phyloP scores from a whole-genome alignment of 305 asterid species.

The Fraxinus dipetala region DNA sequence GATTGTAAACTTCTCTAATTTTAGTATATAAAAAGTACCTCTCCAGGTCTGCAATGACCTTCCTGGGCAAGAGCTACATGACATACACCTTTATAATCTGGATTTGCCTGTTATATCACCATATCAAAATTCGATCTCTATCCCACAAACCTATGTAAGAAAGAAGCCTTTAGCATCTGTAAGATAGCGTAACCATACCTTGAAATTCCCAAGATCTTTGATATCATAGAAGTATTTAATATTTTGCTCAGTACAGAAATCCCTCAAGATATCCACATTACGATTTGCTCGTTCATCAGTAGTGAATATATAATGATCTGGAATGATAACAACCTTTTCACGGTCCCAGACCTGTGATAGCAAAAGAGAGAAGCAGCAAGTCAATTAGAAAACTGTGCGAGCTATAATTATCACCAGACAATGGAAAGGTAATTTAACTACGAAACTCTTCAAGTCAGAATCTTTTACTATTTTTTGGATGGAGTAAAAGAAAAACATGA shows the following conservation, averaged over 20 bases:
- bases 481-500: neutral
- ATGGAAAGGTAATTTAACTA: neutral
- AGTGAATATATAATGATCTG: conserved; percentile 91
- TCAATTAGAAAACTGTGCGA: neutral
- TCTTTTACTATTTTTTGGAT: neutral
- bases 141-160: neutral
- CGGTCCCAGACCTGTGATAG: conserved; percentile 80
- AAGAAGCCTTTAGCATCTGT: conserved; percentile 18
- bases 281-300: conserved; percentile 90
- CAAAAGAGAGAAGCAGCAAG: conserved; percentile 1
- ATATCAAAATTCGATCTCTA: conserved; percentile 13
- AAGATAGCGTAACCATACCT: conserved; percentile 36
- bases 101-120: conserved; percentile 66
- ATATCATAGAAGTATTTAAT: conserved; percentile 93
- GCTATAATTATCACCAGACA: neutral
- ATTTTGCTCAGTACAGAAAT: conserved; percentile 76
- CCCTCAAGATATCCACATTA: conserved; percentile 87
- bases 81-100: conserved; percentile 97
- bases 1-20: neutral
- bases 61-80: conserved; percentile 98
- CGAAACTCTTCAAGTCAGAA: neutral
- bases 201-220: conserved; percentile 81
- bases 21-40: conserved; percentile 40
- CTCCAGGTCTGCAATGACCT: conserved; percentile 99
- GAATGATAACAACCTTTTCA: conserved; percentile 80